A percentile compares a stretch with the other conserved stretches of the same genome.
Evolutionary conservation across 768 basidiomycete genomes (phyloP).

Genomic region (Amyloporia xantha): DNA sequence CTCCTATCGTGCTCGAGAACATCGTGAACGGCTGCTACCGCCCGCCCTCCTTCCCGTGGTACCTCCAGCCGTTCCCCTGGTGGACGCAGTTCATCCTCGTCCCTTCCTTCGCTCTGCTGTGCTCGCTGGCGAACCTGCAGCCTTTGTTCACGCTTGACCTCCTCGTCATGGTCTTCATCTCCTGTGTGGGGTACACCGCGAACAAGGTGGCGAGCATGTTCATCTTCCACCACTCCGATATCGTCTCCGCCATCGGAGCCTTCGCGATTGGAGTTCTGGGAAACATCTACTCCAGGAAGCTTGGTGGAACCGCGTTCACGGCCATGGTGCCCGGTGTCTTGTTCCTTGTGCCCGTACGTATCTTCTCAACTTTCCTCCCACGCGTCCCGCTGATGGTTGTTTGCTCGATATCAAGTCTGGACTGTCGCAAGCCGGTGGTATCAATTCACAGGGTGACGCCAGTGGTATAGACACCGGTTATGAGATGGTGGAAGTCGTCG

Average conservation of each 20-base stretch:
- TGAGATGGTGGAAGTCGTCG: slow-evolving; percentile 83
- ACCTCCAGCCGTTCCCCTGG: slow-evolving; percentile 67
- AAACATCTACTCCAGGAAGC: slow-evolving; percentile 71
- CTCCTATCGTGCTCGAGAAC: slow-evolving; percentile 38
- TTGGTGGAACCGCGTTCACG: slow-evolving; percentile 81
- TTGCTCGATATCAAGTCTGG: slow-evolving; percentile 47
- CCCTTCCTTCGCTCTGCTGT: slow-evolving; percentile 60
- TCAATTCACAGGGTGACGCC: slow-evolving; percentile 63
- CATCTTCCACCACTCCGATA: slow-evolving; percentile 74
- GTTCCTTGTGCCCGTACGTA: slow-evolving; percentile 74
- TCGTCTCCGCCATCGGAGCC: slow-evolving; percentile 78
- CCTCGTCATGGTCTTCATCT: slow-evolving; percentile 77
- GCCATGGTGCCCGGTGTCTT: slow-evolving; percentile 88
- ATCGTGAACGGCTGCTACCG: slow-evolving; percentile 62
- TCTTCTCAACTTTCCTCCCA: slow-evolving; percentile 1
- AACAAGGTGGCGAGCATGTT: slow-evolving; percentile 78
- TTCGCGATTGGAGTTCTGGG: slow-evolving; percentile 72
- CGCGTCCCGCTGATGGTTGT: slow-evolving; percentile 5
- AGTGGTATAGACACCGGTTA: slow-evolving; percentile 79
- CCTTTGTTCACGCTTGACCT: slow-evolving; percentile 64
- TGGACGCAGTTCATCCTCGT: slow-evolving; percentile 73
- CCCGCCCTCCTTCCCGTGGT: slow-evolving; percentile 60
- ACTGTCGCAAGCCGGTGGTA: slow-evolving; percentile 79
- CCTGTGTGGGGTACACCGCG: slow-evolving; percentile 67
- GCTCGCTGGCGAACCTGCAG: slow-evolving; percentile 70